phyloP scores from a whole-genome alignment of 1,139 yeast species.

The Meyerozyma sp. region DNA sequence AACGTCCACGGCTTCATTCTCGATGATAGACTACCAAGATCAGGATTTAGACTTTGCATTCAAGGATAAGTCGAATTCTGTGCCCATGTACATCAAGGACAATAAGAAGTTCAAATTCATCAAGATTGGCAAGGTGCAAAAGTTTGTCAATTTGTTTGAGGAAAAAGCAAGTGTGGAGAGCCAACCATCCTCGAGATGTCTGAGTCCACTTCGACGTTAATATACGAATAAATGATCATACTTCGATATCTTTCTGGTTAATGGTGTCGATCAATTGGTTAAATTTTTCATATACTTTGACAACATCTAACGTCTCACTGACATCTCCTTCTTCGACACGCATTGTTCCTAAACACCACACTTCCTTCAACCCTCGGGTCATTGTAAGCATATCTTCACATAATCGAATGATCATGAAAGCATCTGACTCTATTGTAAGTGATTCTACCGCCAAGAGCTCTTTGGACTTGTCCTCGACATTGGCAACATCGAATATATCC shows the following conservation, averaged over 20 bases:
- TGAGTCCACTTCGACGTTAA: conserved; percentile 3
- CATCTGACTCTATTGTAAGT: conserved; percentile 50
- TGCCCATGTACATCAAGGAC: conserved; percentile 37
- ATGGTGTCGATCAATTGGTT: conserved; percentile 37
- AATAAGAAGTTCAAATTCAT: conserved; percentile 43
- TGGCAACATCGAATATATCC: conserved; percentile 39
- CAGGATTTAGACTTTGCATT: conserved; percentile 29
- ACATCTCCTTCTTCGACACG: conserved; percentile 20
- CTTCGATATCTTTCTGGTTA: conserved; percentile 11
- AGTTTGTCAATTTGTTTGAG: conserved; percentile 42
- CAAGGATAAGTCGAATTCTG: conserved; percentile 22
- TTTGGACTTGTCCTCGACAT: conserved; percentile 41
- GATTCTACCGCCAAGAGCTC: conserved; percentile 52
- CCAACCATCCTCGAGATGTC: conserved; percentile 3
- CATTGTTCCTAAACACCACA: conserved; percentile 54
- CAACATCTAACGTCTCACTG: conserved; percentile 16
- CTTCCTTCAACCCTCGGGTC: conserved; percentile 46
- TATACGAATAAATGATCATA: not conserved
- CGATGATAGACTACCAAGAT: conserved; percentile 14
- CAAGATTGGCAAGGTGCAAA: conserved; percentile 46
- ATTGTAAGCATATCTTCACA: conserved; percentile 49
- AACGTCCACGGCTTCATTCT: conserved; percentile 17
- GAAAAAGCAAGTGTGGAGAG: conserved; percentile 24
- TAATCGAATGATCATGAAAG: conserved; percentile 44
- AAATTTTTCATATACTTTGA: conserved; percentile 30